phyloP scores from a whole-genome alignment of 2,329 filamentous ascomycete species.

The Juglanconis oblonga region DNA sequence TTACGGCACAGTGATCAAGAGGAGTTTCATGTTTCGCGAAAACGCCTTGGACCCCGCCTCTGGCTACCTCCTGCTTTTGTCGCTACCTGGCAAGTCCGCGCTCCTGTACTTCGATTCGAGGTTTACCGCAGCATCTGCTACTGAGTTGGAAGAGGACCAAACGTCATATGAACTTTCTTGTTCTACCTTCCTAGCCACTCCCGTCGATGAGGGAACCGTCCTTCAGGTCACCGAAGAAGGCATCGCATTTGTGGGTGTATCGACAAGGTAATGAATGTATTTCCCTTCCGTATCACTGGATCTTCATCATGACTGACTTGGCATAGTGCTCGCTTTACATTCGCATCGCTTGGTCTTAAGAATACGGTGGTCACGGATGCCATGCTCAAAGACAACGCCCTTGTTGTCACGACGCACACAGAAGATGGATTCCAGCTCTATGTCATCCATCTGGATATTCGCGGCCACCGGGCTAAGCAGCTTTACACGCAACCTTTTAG shows the following conservation, averaged over 20 bases:
- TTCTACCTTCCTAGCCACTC: slow-evolving; percentile 48
- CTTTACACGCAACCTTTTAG: slow-evolving; percentile 17
- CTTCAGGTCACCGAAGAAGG: slow-evolving; percentile 54
- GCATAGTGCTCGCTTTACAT: slow-evolving; percentile 6
- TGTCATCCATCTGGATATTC: slow-evolving; percentile 34
- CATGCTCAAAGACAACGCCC: slow-evolving; percentile 32
- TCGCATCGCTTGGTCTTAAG: slow-evolving; percentile 22
- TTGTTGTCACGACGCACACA: slow-evolving; percentile 42
- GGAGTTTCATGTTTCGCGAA: slow-evolving; percentile 50
- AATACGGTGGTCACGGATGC: slow-evolving; percentile 39
- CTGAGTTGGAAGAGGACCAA: slow-evolving; percentile 37
- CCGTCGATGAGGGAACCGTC: slow-evolving; percentile 34
- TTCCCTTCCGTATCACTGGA: neutral
- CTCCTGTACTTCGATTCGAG: slow-evolving; percentile 48
- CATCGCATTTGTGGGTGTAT: slow-evolving; percentile 37
- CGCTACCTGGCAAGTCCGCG: slow-evolving; percentile 46
- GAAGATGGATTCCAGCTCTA: slow-evolving; percentile 36
- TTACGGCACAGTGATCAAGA: slow-evolving; percentile 44
- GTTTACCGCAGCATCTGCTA: slow-evolving; percentile 31
- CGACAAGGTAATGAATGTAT: slow-evolving; percentile 36
- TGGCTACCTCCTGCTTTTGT: slow-evolving; percentile 43
- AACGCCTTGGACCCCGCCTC: slow-evolving; percentile 21
- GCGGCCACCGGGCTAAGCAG: slow-evolving; percentile 27
- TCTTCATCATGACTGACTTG: neutral
- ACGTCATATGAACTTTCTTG: slow-evolving; percentile 50